A percentile compares a stretch with the other conserved stretches of the same genome.
Conservation (phyloP, 2,329 filamentous ascomycete genomes). For the Trichoderma simmonsii region DNA sequence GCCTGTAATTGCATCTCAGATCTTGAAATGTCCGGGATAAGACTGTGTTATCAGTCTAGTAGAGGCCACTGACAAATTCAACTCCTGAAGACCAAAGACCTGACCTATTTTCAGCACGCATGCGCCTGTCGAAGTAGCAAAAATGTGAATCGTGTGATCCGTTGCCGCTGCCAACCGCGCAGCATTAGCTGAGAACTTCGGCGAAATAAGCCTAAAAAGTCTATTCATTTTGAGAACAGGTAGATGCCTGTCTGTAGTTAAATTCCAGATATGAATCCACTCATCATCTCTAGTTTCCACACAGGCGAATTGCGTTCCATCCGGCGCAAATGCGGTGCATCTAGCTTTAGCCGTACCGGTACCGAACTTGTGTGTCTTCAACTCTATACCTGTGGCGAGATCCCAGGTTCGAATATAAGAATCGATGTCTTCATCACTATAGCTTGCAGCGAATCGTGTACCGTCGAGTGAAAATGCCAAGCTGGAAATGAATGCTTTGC, state of each 20-base stretch:
- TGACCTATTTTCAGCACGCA: background rate
- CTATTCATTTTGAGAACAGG: background rate
- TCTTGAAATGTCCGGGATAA: rapidly evolving
- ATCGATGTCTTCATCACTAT: rapidly evolving
- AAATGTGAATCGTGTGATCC: background rate
- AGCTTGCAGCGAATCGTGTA: background rate
- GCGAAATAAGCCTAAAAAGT: too few species aligned
- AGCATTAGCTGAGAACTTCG: background rate
- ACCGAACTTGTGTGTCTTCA: background rate
- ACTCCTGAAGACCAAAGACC: rapidly evolving
- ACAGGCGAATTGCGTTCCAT: background rate
- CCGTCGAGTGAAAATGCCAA: background rate
- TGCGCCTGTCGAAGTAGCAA: background rate
- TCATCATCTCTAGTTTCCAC: rapidly evolving
- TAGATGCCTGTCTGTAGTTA: background rate
- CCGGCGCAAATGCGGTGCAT: background rate
- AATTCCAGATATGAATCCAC: background rate
- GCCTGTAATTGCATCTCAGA: background rate
- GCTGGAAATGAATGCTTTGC: too few species aligned
- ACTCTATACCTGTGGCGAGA: background rate
- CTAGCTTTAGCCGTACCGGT: too few species aligned
- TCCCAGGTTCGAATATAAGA: background rate
- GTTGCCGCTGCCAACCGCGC: background rate
- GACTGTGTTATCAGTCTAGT: background rate
- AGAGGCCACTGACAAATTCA: background rate